phyloP scores from a whole-genome alignment of 257 asterid genomes.

The Solanum virginianum region DNA sequence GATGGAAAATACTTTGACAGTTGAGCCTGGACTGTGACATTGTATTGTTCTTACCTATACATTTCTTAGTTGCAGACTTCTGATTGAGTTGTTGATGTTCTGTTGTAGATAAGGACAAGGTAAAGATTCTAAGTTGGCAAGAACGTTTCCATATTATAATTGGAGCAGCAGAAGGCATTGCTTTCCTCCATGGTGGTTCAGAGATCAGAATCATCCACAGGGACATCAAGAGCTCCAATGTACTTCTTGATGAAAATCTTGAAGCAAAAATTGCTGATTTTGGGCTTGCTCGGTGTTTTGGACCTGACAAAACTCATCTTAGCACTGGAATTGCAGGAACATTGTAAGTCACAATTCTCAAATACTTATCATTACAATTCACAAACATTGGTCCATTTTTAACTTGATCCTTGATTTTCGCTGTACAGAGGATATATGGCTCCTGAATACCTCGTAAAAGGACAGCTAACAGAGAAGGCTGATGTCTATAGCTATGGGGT shows the following conservation, averaged over 20 bases:
- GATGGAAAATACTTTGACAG: not conserved
- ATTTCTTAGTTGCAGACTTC: not conserved
- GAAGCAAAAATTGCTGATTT: constrained; percentile 76
- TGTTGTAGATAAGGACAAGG: constrained; percentile 39
- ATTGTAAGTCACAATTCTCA: constrained; percentile 37
- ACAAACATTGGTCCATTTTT: not conserved
- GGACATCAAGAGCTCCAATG: constrained; percentile 80
- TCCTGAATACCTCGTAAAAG: constrained; percentile 84
- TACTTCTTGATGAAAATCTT: constrained; percentile 63
- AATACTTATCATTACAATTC: not conserved
- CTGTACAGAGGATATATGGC: constrained; percentile 89
- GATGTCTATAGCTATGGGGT: constrained; percentile 84
- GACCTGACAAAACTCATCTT: constrained; percentile 71
- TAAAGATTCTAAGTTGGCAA: constrained; percentile 52
- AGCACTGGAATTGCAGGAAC: constrained; percentile 96
- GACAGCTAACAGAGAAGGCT: constrained; percentile 96
- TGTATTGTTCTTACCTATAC: not conserved
- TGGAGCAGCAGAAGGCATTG: constrained; percentile 86
- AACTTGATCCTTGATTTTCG: not conserved
- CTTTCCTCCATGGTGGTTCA: constrained; percentile 63
- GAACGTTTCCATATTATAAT: constrained; percentile 52
- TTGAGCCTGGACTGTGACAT: not conserved
- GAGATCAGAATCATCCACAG: constrained; percentile 59
- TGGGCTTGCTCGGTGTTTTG: constrained; percentile 76
- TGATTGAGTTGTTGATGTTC: not conserved